phyloP scores from a whole-genome alignment of 2,329 filamentous ascomycete genomes.

The Penicillium hesseltinei region DNA sequence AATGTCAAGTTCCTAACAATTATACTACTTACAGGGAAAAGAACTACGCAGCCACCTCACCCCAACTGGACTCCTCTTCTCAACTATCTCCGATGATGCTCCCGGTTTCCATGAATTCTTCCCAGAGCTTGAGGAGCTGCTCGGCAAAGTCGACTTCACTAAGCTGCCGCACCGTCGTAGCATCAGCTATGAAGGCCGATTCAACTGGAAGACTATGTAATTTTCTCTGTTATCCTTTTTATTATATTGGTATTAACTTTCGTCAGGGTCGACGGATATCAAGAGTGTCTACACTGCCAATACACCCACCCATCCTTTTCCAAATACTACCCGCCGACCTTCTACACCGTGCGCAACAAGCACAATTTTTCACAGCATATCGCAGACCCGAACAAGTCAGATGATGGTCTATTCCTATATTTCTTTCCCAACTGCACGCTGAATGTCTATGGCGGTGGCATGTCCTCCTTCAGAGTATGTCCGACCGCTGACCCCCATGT shows the following conservation, averaged over 20 bases:
- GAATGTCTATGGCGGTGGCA: conserved; percentile 59
- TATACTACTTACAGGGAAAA: conserved; percentile 10
- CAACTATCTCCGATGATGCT: conserved; percentile 50
- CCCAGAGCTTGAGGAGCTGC: conserved; percentile 50
- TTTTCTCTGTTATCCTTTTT: background rate
- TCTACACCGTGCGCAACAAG: conserved; percentile 56
- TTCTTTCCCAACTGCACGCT: conserved; percentile 59
- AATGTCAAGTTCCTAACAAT: background rate
- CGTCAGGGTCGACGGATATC: conserved; percentile 55
- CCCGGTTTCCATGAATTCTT: conserved; percentile 55
- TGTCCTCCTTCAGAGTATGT: conserved; percentile 57
- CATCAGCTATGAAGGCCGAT: conserved; percentile 56
- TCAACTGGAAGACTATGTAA: conserved; percentile 61
- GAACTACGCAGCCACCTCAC: conserved; percentile 45
- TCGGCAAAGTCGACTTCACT: conserved; percentile 54
- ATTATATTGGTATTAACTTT: background rate
- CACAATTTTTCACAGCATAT: conserved; percentile 57
- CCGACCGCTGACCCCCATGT: conserved; percentile 51
- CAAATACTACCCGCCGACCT: conserved; percentile 55
- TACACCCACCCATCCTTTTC: conserved; percentile 59
- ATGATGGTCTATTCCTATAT: conserved; percentile 57
- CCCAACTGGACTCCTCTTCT: conserved; percentile 53
- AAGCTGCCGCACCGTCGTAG: conserved; percentile 52
- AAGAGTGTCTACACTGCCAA: conserved; percentile 59
- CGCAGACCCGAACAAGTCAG: conserved; percentile 52